phyloP scores from a whole-genome alignment of 176 grass and related monocot species.

The Oryza meyeriana region DNA sequence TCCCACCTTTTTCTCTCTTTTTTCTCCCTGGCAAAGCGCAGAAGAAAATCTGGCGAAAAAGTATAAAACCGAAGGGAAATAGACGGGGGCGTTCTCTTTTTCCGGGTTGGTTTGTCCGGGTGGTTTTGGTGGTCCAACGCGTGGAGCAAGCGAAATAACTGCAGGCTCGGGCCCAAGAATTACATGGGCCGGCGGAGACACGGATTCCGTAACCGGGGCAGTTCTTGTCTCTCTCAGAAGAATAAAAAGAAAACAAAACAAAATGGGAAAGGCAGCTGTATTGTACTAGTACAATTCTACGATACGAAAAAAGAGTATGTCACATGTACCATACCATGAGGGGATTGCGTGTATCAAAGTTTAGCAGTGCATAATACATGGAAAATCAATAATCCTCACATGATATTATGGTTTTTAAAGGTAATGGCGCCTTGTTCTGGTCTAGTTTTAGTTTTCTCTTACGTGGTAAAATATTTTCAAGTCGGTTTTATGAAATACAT shows the following conservation, averaged over 20 bases:
- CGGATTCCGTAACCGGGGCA: neutral
- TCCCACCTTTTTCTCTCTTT: neutral
- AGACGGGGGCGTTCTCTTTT: neutral
- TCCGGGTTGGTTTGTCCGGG: neutral
- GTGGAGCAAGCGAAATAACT: neutral
- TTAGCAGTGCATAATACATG: no score
- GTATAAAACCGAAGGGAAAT: neutral
- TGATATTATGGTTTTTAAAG: no score
- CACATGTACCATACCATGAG: no score
- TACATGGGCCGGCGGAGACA: slow-evolving; percentile 1
- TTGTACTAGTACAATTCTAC: no score
- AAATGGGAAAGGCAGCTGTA: neutral
- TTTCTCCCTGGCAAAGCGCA: neutral
- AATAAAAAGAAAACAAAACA: neutral
- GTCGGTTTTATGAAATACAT: no score
- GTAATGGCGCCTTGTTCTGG: no score
- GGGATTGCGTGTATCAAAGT: no score
- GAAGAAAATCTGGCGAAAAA: neutral
- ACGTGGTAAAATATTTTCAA: no score
- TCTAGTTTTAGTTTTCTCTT: no score
- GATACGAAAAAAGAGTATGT: no score
- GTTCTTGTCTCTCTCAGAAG: neutral
- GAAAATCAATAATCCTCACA: no score
- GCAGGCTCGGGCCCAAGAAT: neutral
- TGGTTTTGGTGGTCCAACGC: slow-evolving; percentile 4